These are phyloP conservation scores for Hypomyces rosellus DNA, from an alignment of 2,329 filamentous ascomycete species.

Conservation along the genomic window DNA sequence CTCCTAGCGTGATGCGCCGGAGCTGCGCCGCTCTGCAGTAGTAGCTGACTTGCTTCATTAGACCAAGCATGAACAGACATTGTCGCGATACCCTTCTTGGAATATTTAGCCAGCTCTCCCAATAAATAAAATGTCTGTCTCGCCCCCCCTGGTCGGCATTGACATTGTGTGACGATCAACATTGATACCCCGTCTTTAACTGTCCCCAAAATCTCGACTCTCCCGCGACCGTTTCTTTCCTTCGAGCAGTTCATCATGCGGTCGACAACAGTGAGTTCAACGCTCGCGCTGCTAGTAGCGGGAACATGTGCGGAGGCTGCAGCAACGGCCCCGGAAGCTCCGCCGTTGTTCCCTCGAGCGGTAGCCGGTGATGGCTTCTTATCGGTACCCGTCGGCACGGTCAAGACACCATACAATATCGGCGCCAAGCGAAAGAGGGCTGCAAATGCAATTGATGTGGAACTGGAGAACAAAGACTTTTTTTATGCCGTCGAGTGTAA, in stretches of 20 bases:
- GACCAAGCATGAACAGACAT: too few species aligned
- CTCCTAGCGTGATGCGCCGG: too few species aligned
- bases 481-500: constrained; percentile 35
- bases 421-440: constrained; percentile 17
- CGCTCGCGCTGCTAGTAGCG: constrained; percentile 13
- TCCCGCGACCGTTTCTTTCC: neutral
- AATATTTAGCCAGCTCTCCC: too few species aligned
- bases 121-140: too few species aligned
- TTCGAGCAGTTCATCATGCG: constrained; percentile 10
- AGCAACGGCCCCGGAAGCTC: neutral
- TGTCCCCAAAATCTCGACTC: too few species aligned
- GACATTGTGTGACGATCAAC: too few species aligned
- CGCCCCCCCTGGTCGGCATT: too few species aligned
- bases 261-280: constrained; percentile 6
- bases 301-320: constrained; percentile 4
- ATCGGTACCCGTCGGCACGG: constrained; percentile 29
- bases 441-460: constrained; percentile 22
- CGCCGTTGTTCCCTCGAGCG: constrained; percentile 21
- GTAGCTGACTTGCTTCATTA: too few species aligned
- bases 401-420: constrained; percentile 18
- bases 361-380: constrained; percentile 31
- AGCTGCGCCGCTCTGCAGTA: too few species aligned
- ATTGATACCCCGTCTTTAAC: too few species aligned
- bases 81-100: too few species aligned
- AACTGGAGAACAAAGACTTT: constrained; percentile 30